Evolutionary conservation across 192 early-diverging fungal genomes (phyloP).

Genomic region (Umbelopsis vinacea): DNA sequence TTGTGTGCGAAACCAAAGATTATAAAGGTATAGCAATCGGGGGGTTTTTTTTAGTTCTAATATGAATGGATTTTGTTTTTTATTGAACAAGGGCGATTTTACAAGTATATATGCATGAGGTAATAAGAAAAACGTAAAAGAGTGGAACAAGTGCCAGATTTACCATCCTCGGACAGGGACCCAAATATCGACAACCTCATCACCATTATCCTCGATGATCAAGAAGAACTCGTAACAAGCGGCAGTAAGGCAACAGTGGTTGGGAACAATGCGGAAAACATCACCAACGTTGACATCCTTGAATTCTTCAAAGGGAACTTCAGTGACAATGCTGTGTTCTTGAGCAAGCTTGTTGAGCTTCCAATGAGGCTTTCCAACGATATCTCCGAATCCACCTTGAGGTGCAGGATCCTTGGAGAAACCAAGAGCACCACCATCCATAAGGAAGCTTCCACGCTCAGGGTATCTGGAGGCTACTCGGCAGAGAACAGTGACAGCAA

Average conservation of each 20-base stretch:
- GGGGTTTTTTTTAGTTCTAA: no score
- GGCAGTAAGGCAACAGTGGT: conserved; percentile 40
- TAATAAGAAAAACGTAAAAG: background rate
- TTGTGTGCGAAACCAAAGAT: no score
- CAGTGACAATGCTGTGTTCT: conserved; percentile 41
- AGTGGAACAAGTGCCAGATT: background rate
- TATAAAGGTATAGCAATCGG: no score
- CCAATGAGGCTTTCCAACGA: conserved; percentile 23
- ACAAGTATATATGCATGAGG: background rate
- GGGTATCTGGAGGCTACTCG: conserved; percentile 34
- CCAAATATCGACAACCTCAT: conserved; percentile 38
- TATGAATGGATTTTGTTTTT: no score
- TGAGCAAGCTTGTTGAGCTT: conserved; percentile 35
- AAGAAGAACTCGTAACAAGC: conserved; percentile 36
- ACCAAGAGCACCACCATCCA: conserved; percentile 41
- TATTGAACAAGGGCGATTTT: background rate
- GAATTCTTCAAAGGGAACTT: conserved; percentile 15
- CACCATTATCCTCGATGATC: conserved; percentile 33
- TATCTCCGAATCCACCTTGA: conserved; percentile 39
- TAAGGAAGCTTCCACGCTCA: conserved; percentile 30
- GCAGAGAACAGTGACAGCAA: conserved; percentile 33
- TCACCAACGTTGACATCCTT: conserved; percentile 25
- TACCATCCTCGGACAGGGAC: conserved; percentile 45
- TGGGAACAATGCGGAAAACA: conserved; percentile 31
- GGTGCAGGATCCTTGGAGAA: conserved; percentile 39